A percentile compares a stretch with the other conserved stretches of the same genome.
phyloP scores from a whole-genome alignment of 2,329 filamentous ascomycete species.

The Alternaria brassicae region DNA sequence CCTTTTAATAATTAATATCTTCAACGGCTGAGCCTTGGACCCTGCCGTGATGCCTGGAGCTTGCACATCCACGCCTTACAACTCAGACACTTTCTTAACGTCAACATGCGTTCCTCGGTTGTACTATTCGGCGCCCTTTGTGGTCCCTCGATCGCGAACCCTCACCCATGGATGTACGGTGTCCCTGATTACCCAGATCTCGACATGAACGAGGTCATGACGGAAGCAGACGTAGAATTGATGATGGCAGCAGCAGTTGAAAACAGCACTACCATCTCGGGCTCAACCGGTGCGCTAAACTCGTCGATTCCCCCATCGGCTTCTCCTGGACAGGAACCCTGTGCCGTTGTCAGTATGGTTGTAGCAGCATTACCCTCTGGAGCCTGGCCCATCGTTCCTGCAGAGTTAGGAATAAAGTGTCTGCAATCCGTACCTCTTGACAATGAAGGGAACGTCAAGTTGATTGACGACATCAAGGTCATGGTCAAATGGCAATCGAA shows the following conservation, averaged over 20 bases:
- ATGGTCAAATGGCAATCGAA: conserved; percentile 51
- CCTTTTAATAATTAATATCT: conserved; percentile 20
- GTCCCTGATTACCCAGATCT: conserved; percentile 40
- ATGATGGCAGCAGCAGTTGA: conserved; percentile 26
- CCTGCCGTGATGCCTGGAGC: background rate
- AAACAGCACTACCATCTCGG: conserved; percentile 18
- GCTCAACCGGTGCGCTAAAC: conserved; percentile 22
- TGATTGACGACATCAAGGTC: conserved; percentile 46
- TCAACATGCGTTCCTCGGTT: conserved; percentile 30
- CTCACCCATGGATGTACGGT: conserved; percentile 45
- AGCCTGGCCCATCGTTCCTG: conserved; percentile 40
- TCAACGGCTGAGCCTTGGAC: background rate
- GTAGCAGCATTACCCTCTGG: conserved; percentile 36
- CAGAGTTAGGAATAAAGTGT: conserved; percentile 45
- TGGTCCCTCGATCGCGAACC: conserved; percentile 29
- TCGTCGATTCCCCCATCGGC: conserved; percentile 23
- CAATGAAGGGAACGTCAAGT: conserved; percentile 38
- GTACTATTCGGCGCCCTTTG: conserved; percentile 30
- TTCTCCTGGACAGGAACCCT: conserved; percentile 39
- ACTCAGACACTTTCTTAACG: background rate
- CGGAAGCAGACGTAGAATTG: conserved; percentile 29
- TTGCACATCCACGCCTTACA: background rate
- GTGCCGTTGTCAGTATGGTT: conserved; percentile 40
- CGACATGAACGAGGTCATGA: conserved; percentile 38
- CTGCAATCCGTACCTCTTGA: conserved; percentile 49